These are phyloP conservation scores for Stenogyne calaminthoides DNA, from an alignment of 305 asterid species.

Conservation along the genomic window DNA sequence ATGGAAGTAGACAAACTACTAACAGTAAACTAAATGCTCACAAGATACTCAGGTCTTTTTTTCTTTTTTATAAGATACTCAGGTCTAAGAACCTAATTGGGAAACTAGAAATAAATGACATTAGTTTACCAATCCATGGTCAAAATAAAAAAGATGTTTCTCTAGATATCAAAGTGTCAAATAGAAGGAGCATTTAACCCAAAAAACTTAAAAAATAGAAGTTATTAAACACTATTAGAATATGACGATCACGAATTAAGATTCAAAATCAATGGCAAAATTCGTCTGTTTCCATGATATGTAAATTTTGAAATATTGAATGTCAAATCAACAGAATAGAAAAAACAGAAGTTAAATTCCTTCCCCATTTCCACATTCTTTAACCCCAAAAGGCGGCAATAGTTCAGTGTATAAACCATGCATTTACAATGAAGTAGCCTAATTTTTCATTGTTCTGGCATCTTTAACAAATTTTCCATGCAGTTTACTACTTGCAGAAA, in stretches of 20 bases:
- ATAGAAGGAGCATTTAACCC: conserved; percentile 16
- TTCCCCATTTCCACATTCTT: conserved; percentile 20
- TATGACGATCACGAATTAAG: neutral
- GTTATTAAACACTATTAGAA: neutral
- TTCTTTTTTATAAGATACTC: neutral
- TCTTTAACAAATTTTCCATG: neutral
- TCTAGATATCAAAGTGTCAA: neutral
- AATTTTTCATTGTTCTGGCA: conserved; percentile 12
- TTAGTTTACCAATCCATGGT: neutral
- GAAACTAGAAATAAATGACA: conserved; percentile 6
- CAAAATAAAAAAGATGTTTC: neutral
- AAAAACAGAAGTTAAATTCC: neutral
- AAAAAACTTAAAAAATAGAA: neutral
- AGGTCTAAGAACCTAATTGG: conserved; percentile 6
- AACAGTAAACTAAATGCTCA: neutral
- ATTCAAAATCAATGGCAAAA: conserved; percentile 1
- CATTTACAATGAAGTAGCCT: conserved; percentile 13
- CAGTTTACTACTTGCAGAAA: neutral
- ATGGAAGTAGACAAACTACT: conserved; percentile 10
- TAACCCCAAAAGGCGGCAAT: neutral
- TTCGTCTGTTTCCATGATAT: neutral
- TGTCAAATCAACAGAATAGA: neutral
- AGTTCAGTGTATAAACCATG: neutral
- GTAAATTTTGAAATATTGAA: neutral
- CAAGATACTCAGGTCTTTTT: neutral